Evolutionary conservation across 176 grass and related monocot genomes (phyloP).

Genomic region (Musa beccarii): DNA sequence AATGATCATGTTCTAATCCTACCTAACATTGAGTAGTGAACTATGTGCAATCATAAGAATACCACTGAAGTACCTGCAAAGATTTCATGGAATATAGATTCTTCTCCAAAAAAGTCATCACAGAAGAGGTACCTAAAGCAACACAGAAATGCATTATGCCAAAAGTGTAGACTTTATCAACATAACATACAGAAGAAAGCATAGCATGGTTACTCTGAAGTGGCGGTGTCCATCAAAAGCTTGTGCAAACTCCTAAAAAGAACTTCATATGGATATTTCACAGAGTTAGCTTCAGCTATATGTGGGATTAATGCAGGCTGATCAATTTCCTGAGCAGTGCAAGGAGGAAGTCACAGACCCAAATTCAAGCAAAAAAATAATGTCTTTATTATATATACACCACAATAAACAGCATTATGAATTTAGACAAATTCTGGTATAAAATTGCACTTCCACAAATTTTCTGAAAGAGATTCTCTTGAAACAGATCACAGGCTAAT

Average conservation of each 20-base stretch:
- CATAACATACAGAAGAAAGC: not conserved
- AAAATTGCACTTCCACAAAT: not conserved
- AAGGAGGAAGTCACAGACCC: slow-evolving; percentile 1
- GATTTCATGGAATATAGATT: slow-evolving; percentile 89
- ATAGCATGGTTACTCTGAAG: slow-evolving; percentile 71
- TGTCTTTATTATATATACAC: not conserved
- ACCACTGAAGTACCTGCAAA: slow-evolving; percentile 68
- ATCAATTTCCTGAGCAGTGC: slow-evolving; percentile 78
- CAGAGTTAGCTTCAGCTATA: slow-evolving; percentile 95
- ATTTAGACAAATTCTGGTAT: not conserved
- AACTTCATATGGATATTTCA: slow-evolving; percentile 97
- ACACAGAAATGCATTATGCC: slow-evolving; percentile 20
- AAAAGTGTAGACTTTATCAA: slow-evolving; percentile 10
- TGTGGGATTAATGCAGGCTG: slow-evolving; percentile 98
- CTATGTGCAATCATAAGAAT: slow-evolving; percentile 1
- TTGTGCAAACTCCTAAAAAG: slow-evolving; percentile 99
- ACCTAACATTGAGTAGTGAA: slow-evolving; percentile 6
- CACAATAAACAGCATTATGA: not conserved
- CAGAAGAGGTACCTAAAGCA: slow-evolving; percentile 80
- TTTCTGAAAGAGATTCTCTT: not conserved
- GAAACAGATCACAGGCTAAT: not conserved
- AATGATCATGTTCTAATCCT: not conserved
- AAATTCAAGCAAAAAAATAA: slow-evolving; percentile 15
- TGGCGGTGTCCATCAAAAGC: slow-evolving; percentile 93
- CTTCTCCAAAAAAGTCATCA: slow-evolving; percentile 93